Base-by-base conservation (phyloP, 495 filamentous ascomycete species). In the Aspergillus leporis region DNA sequence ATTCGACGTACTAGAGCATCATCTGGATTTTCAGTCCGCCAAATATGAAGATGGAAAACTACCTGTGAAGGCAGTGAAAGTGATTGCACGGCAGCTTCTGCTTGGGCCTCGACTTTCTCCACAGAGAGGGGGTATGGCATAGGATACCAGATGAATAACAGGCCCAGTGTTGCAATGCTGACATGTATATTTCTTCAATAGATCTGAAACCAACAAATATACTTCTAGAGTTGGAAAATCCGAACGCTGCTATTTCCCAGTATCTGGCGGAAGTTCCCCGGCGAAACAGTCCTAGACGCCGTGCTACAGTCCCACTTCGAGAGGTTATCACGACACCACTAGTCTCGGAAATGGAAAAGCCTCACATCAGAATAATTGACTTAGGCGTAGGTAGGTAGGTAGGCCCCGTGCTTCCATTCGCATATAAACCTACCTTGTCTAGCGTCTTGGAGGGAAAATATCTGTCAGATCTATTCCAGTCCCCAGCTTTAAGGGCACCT, bases 1-100 rank as follows among this genome's bases (percentile, higher is more conserved):
- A 4, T 70, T 76, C 38, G 58, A 72, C 34, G 60, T 68, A 22
- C 62, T 74, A 58, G 72, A 69, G 50, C 57, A 65, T 16, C 59
- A 63, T 45, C 41, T 73, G 6, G 53, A 51, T 31, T 63, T 58
- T 63, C 91, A 95, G n/a, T n/a, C n/a, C 74, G 93, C 91, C 16
- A 91, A n/a, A n/a, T n/a, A n/a, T n/a, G n/a, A n/a, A n/a, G n/a
- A n/a, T n/a, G n/a, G n/a, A n/a, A n/a, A n/a, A n/a, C n/a, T n/a
- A n/a, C n/a, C n/a, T n/a, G n/a, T n/a, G n/a, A n/a, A n/a, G n/a
- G n/a, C n/a, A n/a, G n/a, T n/a, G n/a, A n/a, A n/a, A n/a, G n/a
- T n/a, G n/a, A n/a, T n/a, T n/a, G n/a, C n/a, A n/a, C n/a, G n/a
- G n/a, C n/a, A n/a, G n/a, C n/a, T n/a, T n/a, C n/a, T n/a, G n/a